Evolutionary conservation across 1,284 basidiomycete species (phyloP).

Genomic region (Melampsora americana): DNA sequence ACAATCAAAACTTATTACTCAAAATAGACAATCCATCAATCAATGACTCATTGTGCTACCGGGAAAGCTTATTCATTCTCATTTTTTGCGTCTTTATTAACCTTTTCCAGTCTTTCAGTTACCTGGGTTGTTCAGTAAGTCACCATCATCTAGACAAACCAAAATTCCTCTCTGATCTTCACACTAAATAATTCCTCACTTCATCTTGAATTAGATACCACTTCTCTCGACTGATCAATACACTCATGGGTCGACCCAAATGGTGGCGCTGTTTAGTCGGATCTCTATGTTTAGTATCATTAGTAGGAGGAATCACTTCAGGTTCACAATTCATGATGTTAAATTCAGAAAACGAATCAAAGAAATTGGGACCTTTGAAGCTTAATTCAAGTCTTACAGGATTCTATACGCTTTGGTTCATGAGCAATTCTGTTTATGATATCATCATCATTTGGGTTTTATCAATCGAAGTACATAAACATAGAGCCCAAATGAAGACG

Average conservation of each 20-base stretch:
- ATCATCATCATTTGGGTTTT: not conserved
- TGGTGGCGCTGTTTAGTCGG: not conserved
- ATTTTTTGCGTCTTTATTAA: not conserved
- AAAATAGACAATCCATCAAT: not conserved
- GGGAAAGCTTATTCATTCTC: slow-evolving; percentile 1
- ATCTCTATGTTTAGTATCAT: not conserved
- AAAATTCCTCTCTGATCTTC: not conserved
- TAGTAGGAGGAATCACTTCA: not conserved
- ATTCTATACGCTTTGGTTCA: not conserved
- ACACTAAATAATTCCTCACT: not conserved
- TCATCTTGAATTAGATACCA: not conserved
- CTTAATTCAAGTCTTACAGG: not conserved
- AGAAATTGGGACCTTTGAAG: not conserved
- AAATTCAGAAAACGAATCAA: not conserved
- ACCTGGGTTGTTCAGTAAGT: not conserved
- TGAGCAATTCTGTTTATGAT: not conserved
- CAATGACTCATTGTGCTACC: not conserved
- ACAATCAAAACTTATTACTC: no score
- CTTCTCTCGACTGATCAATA: not conserved
- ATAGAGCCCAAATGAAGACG: not conserved
- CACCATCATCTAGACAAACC: not conserved
- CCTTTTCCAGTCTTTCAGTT: not conserved
- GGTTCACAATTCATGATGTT: not conserved
- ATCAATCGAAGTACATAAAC: not conserved
- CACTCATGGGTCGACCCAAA: not conserved